Evolutionary conservation across 169 alveolate species (phyloP).

Genomic region (Theileria parva): DNA sequence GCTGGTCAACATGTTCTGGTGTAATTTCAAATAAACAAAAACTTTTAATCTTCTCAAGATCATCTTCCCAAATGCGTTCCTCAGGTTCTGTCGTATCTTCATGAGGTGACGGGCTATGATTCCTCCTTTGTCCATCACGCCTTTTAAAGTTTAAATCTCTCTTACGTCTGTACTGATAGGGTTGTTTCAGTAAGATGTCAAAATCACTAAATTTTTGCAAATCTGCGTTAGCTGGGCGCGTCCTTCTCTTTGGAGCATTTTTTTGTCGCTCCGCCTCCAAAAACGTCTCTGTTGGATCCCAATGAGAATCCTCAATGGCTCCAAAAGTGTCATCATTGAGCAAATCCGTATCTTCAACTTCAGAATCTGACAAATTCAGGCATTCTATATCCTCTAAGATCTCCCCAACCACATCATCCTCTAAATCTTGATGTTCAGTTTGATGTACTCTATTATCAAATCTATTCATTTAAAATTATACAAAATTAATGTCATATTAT

Average conservation of each 20-base stretch:
- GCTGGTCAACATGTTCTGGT: constrained; percentile 11
- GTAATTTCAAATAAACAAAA: constrained; percentile 39
- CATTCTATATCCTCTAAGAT: constrained; percentile 68
- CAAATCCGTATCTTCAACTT: constrained; percentile 20
- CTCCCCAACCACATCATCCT: constrained; percentile 58
- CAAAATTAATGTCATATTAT: background rate
- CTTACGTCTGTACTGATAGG: background rate
- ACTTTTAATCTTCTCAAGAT: constrained; percentile 19
- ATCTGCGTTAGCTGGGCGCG: constrained; percentile 20
- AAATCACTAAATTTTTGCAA: constrained; percentile 50
- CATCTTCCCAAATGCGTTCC: constrained; percentile 16
- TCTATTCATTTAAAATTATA: constrained; percentile 20
- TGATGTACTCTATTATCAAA: background rate
- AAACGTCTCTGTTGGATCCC: constrained; percentile 70
- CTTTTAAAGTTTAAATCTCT: constrained; percentile 14
- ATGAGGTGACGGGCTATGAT: background rate
- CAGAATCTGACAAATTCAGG: constrained; percentile 28
- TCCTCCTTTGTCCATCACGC: constrained; percentile 6
- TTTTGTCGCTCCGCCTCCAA: constrained; percentile 45
- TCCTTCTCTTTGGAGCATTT: background rate
- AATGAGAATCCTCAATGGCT: constrained; percentile 23
- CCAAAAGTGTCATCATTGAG: constrained; percentile 69
- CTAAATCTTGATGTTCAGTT: constrained; percentile 7
- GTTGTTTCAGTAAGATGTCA: constrained; percentile 20
- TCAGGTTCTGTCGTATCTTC: constrained; percentile 27